Evolutionary conservation across 495 filamentous ascomycete species (phyloP), one percentile per base, ranked within the genome.

Genomic region (Lasiosphaeris hirsuta): DNA sequence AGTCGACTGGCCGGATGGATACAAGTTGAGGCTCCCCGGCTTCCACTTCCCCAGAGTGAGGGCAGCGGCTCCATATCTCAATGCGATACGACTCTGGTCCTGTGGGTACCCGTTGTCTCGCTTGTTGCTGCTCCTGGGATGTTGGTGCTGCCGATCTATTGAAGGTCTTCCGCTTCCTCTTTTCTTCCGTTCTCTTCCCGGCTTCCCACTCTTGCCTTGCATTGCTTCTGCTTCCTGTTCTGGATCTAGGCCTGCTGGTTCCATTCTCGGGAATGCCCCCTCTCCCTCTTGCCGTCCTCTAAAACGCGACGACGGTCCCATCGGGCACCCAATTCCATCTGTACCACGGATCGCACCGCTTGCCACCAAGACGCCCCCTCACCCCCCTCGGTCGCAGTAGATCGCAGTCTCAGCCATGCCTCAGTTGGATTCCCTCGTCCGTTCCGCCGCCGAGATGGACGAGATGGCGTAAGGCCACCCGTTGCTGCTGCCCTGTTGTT

Each of bases 401-500:
- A 30, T 30, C 23, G 23, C 23, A 30, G 23, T 30, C 23, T 30
- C 23, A 30, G 23, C 23, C 23, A 30, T 30, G 23, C 23, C 23
- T 30, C 23, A n/a, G 11, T 55, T 59, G 60, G 44, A 63, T 48
- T 15, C 41, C 7, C 35, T 47, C 18, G 14, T 49, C 10, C 57
- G 45, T 10, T 53, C 19, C 15, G 34, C 60, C 8, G 39, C 45
- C n/a, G 57, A 63, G 3, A 51, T 63, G 23, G 57, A 63, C 35
- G 57, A 63, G 23, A 56, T 63, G 60, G 51, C 57, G 60, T 63
- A 50, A 57, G 60, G 47, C 15, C 19, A 34, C 23, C 17, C 38
- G 9, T 34, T n/a, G 19, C 14, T 35, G n/a, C 11, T 30, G 8
- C 4, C 9, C 6, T 5, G 6, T 23, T 15, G n/a, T 13, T 10